Evolutionary conservation across 225 moss, liverwort and hornwort species (phyloP), one percentile per base, ranked within the genome.

Genomic region (Bryum argenteum): DNA sequence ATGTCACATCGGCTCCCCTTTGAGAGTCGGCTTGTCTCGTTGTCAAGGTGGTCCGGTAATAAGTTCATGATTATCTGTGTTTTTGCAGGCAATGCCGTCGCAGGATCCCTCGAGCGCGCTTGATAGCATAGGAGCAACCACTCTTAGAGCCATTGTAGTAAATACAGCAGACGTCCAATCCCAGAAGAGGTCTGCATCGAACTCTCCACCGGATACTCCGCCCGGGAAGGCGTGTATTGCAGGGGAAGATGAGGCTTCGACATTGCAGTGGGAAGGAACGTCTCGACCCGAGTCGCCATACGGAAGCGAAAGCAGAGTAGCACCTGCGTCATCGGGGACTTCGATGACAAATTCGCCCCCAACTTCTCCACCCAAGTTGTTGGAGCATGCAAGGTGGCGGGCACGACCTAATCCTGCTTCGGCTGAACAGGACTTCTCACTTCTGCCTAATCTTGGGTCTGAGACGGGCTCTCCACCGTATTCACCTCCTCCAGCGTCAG

Each of bases 381-480:
- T 71, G 33, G 84, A 78, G 71, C 72, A 77, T 58, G 64, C 81
- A 56, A 75, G 42, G 65, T 84, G 84, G 84, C 81, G 72, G 48
- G 75, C 81, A 41, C 75, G 84, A 72, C 44, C 73, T 24, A 71
- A 81, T 63, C 73, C 41, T 26, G 26, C 26, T 26, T 26, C 26
- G 26, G 26, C 26, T 70, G 52, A 80, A 64, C 79, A 79, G 11
- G 61, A 80, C 69, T 83, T 80, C 39, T 79, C 79, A 20, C 83
- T 83, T 40, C 83, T 79, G 48, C 84, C 84, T 55, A 80, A 84
- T 72, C 56, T 83, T 48, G 83, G 77, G 59, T 84, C 84, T 58
- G 84, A 81, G 67, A 78, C 71, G 8, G 81, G 75, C 65, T 84
- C 84, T 53, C 84, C 81, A 45, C 81, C 84, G 20, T 84, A 68